Base-by-base conservation (phyloP, 768 basidiomycete species). In the Boletus huronensis region DNA sequence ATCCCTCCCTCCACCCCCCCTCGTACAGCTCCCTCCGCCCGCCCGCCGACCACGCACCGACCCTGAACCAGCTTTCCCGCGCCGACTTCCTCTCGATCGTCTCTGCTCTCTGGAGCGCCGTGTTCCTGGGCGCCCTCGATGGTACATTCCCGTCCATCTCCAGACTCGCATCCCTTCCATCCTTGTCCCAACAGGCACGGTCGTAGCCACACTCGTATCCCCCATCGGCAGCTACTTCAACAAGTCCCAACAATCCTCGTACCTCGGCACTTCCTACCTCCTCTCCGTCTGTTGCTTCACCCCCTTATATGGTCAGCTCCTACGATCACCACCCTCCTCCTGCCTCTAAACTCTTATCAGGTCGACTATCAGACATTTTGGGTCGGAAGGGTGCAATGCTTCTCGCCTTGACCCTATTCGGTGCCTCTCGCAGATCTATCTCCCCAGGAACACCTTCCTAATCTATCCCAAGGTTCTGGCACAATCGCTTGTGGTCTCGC, bases 261-360 rank as follows among this genome's bases (percentile, higher is more conserved):
- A 95, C 71, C 85, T 97, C 54, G 94, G 90, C 31, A 93, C 92
- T 13, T 81, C 90, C 13, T 94, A 94, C 74, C 75, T 95, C 59
- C 77, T 94, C 42, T 91, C 89, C 50, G 83, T 93, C 38, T 93
- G 92, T 65, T 93, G 90, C 73, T 93, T 94, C 70, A 93, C 93
- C 21, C 93, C 92, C 54, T 72, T 93, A 59, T 92, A 92, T 77
- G 90, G 90, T 85, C 57, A 62, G 79, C 70, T 14, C 46, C 43
- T 45, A 26, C 47, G 51, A 59, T 66, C 41, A 28, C 31, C 17
- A 35, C 21, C 13, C 32, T 40, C 46, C 4, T 50, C 48, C 47
- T 25, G 35, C 32, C 46, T 50, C 62, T 63, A 53, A 65, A 59
- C 58, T 50, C 66, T 61, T 69, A 58, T 64, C 67, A 91, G 90